Base-by-base conservation (phyloP, 768 basidiomycete genomes). In the Kwoniella botswanensis region DNA sequence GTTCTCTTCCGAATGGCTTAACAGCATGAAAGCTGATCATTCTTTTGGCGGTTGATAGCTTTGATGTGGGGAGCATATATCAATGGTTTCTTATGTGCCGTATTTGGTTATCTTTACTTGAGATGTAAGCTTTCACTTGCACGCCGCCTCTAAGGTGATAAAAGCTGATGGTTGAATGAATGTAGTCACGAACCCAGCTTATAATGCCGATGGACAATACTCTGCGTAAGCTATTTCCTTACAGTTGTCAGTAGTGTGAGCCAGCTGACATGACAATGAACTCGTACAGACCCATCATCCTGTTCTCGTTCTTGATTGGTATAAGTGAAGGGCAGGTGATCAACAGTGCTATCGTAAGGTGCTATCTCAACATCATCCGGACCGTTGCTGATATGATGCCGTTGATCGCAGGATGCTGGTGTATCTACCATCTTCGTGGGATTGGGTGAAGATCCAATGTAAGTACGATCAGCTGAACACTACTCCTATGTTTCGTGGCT, bases 381-480 rank as follows among this genome's bases (percentile, higher is more conserved):
- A 24, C 10, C 44, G 7, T 59, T 26, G 57, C 9, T 13, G 46
- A 55, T 18, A n/a, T 58, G 41, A 50, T 21, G 18, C 5, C 3
- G 22, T 9, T 57, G 11, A 24, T 15, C 63, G 44, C 67, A 66
- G 74, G 92, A 93, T 79, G 92, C 92, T 15, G 93, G 92, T 61
- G 92, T 94, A 1, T 93, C 92, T 2, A 93, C 92, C 1, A 93
- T 93, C 89, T 92, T 93, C 79, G 93, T 94, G 42, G 92, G 92
- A 9, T 86, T 94, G 10, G 92, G 89, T 62, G 92, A 94, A 82
- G 92, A 94, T 78, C 93, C 92, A 3, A 88, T 91, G 75, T 79
- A 56, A 72, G 79, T 75, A 44, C 13, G 11, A 6, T 44, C 43
- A 43, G 17, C 26, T 18, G 42, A 50, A 10, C 0, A 43, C 42